phyloP scores from a whole-genome alignment of 768 basidiomycete species.

The Sistotremastrum niveocremeum region DNA sequence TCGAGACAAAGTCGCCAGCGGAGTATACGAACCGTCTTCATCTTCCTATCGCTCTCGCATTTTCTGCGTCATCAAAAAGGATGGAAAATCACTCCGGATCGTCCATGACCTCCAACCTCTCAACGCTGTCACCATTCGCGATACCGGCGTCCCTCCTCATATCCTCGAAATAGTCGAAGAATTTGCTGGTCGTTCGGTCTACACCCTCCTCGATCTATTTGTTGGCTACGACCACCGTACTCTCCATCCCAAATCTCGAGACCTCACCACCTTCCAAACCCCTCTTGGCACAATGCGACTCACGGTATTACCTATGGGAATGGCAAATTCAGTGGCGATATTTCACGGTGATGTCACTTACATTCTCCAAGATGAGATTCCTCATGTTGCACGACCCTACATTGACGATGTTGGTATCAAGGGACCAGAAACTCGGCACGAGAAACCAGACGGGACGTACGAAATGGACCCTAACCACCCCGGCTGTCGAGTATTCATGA shows the following conservation, averaged over 20 bases:
- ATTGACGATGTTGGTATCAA: conserved; percentile 27
- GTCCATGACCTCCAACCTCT: conserved; percentile 18
- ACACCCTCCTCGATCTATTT: conserved; percentile 14
- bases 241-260: conserved; percentile 17
- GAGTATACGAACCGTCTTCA: conserved; percentile 27
- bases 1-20: conserved; percentile 21
- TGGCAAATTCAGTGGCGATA: conserved; percentile 26
- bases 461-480: conserved; percentile 25
- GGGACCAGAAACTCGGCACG: conserved; percentile 21
- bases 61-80: conserved; percentile 25
- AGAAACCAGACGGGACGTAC: conserved; percentile 12
- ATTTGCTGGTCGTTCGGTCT: conserved; percentile 16
- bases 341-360: conserved; percentile 26
- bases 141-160: conserved; percentile 17
- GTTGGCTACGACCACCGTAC: conserved; percentile 23
- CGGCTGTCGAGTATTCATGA: conserved; percentile 24
- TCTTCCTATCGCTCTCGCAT: conserved; percentile 24
- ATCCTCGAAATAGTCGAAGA: conserved; percentile 20
- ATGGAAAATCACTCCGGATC: conserved; percentile 8
- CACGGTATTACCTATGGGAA: conserved; percentile 26
- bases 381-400: conserved; percentile 20
- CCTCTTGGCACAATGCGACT: conserved; percentile 21
- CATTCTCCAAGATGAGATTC: conserved; percentile 27
- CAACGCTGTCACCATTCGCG: conserved; percentile 23
- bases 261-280: conserved; percentile 29